Evolutionary conservation across 495 filamentous ascomycete genomes (phyloP).

Genomic region (Bathelium albidoporum): DNA sequence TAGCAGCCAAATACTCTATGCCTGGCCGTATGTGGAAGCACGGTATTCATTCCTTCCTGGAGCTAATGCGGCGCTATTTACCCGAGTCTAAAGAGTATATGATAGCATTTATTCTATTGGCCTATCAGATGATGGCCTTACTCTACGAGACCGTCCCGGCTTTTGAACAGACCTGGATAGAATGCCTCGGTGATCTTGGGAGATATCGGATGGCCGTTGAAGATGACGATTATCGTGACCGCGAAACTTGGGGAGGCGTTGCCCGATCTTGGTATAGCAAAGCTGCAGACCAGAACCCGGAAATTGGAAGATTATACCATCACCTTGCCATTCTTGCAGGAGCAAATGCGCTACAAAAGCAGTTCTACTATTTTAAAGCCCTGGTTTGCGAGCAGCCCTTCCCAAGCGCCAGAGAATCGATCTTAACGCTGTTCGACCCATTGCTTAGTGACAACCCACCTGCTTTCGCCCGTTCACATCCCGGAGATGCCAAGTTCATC

Average conservation of each 20-base stretch:
- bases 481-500: slow-evolving; percentile 47
- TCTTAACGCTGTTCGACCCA: slow-evolving; percentile 61
- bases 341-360: slow-evolving; percentile 60
- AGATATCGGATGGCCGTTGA: slow-evolving; percentile 72
- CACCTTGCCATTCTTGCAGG: slow-evolving; percentile 74
- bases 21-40: slow-evolving; percentile 78
- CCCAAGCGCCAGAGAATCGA: slow-evolving; percentile 51
- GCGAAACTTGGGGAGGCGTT: slow-evolving; percentile 69
- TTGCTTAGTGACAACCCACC: slow-evolving; percentile 37
- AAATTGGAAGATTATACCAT: slow-evolving; percentile 68
- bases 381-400: slow-evolving; percentile 30
- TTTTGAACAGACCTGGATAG: slow-evolving; percentile 83
- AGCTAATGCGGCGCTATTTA: slow-evolving; percentile 57
- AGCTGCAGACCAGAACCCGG: slow-evolving; percentile 60
- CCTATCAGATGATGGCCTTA: slow-evolving; percentile 72
- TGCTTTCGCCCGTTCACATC: slow-evolving; percentile 28
- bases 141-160: slow-evolving; percentile 63
- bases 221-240: slow-evolving; percentile 57
- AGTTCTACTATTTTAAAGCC: slow-evolving; percentile 54
- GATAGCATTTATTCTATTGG: slow-evolving; percentile 70
- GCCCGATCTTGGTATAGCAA: slow-evolving; percentile 73
- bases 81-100: slow-evolving; percentile 67
- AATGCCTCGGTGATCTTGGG: slow-evolving; percentile 73
- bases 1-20: slow-evolving; percentile 67
- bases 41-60: slow-evolving; percentile 69